Conservation (phyloP, 2,329 filamentous ascomycete genomes). For the Plectosphaerella plurivora region DNA sequence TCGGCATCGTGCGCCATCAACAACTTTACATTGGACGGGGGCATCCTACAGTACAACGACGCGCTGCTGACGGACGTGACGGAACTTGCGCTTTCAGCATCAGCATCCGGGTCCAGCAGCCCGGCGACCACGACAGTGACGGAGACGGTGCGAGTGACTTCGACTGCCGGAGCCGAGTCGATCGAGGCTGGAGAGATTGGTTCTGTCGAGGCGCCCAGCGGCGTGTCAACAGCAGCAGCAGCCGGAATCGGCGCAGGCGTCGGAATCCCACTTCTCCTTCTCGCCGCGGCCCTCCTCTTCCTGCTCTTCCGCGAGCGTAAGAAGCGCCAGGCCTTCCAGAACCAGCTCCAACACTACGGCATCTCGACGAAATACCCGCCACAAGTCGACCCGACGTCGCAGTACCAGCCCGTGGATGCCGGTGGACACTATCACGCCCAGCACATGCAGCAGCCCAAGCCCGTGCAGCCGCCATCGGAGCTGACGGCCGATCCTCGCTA, state of each 20-base stretch:
- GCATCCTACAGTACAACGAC: slow-evolving; percentile 4
- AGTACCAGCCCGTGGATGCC: too few species aligned
- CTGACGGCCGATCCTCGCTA: too few species aligned
- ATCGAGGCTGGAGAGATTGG: not conserved
- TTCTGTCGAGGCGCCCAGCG: not conserved
- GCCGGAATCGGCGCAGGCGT: slow-evolving; percentile 7
- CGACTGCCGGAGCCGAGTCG: not conserved
- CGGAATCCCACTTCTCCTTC: slow-evolving; percentile 6
- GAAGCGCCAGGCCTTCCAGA: not conserved
- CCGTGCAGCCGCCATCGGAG: too few species aligned
- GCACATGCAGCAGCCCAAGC: too few species aligned
- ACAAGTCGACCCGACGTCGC: too few species aligned
- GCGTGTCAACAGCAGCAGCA: slow-evolving; percentile 7
- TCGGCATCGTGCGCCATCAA: not conserved
- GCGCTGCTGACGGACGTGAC: slow-evolving; percentile 4
- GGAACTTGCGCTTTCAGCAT: not conserved
- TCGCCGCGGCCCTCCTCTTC: slow-evolving; percentile 1
- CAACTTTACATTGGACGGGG: not conserved
- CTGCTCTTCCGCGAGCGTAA: slow-evolving; percentile 9
- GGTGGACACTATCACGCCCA: too few species aligned
- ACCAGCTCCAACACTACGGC: not conserved
- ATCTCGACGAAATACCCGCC: not conserved
- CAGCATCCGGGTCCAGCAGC: not conserved
- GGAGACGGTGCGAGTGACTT: not conserved
- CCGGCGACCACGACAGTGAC: not conserved